phyloP scores from a whole-genome alignment of 2,329 filamentous ascomycete species.

The Cladobotryum mycophilum region DNA sequence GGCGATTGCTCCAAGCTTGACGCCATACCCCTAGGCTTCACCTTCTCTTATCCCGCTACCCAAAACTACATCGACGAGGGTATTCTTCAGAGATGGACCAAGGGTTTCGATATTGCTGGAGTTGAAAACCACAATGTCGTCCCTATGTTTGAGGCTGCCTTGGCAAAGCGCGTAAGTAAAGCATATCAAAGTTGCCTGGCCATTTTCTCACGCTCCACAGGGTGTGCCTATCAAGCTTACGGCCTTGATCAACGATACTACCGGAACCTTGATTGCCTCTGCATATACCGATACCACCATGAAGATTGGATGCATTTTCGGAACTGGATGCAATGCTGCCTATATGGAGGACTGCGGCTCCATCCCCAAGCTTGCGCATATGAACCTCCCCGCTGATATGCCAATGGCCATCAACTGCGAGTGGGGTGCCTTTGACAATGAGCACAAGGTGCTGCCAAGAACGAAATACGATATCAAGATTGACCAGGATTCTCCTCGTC shows the following conservation, averaged over 20 bases:
- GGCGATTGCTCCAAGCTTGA: slow-evolving; percentile 55
- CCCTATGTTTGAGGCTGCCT: slow-evolving; percentile 74
- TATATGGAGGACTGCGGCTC: slow-evolving; percentile 93
- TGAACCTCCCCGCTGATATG: slow-evolving; percentile 77
- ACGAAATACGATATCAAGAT: slow-evolving; percentile 83
- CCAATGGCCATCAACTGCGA: slow-evolving; percentile 97
- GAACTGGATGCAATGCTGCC: slow-evolving; percentile 94
- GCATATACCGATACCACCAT: slow-evolving; percentile 92
- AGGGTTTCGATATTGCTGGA: slow-evolving; percentile 89
- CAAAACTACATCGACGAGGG: slow-evolving; percentile 93
- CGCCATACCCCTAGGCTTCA: slow-evolving; percentile 79
- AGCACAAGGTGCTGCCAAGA: slow-evolving; percentile 77
- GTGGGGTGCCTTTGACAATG: slow-evolving; percentile 95
- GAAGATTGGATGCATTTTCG: slow-evolving; percentile 96
- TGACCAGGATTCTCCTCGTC: slow-evolving; percentile 85
- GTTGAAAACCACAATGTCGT: slow-evolving; percentile 90
- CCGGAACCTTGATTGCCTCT: slow-evolving; percentile 91
- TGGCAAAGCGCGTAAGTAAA: slow-evolving; percentile 48
- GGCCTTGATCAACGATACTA: slow-evolving; percentile 95
- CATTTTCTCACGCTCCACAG: slow-evolving; percentile 36
- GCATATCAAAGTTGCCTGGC: background rate
- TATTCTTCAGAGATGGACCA: slow-evolving; percentile 91
- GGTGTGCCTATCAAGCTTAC: slow-evolving; percentile 87
- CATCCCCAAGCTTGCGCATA: slow-evolving; percentile 87
- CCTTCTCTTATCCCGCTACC: slow-evolving; percentile 90